phyloP scores from a whole-genome alignment of 345 rosid genomes.

The Viola odorata region DNA sequence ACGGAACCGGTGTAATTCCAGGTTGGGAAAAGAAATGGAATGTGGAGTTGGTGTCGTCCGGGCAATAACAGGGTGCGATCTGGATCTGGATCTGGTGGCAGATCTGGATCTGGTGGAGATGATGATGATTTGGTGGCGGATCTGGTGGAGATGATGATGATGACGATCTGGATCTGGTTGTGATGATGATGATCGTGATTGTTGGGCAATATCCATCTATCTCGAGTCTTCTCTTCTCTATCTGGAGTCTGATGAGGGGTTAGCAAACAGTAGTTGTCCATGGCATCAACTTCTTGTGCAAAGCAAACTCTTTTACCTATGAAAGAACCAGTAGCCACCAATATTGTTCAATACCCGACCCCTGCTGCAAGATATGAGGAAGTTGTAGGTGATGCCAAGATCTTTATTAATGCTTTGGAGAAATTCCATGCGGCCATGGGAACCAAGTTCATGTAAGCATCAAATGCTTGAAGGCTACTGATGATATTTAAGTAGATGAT shows the following conservation, averaged over 20 bases:
- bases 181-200: not conserved
- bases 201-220: slow-evolving; percentile 3
- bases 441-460: slow-evolving; percentile 82
- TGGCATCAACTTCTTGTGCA: slow-evolving; percentile 82
- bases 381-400: slow-evolving; percentile 47
- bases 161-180: too few relatives aligned
- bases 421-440: slow-evolving; percentile 70
- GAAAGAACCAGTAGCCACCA: slow-evolving; percentile 35
- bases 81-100: too few relatives aligned
- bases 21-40: too few relatives aligned
- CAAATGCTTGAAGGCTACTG: not conserved
- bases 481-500: not conserved
- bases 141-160: too few relatives aligned
- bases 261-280: slow-evolving; percentile 31
- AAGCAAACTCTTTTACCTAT: slow-evolving; percentile 47
- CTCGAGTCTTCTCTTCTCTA: slow-evolving; percentile 7
- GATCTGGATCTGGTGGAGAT: too few relatives aligned
- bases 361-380: slow-evolving; percentile 73
- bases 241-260: slow-evolving; percentile 6
- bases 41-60: too few relatives aligned
- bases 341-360: slow-evolving; percentile 38
- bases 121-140: too few relatives aligned
- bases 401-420: slow-evolving; percentile 69
- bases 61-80: too few relatives aligned
- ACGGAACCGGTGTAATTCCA: too few relatives aligned